These are phyloP conservation scores for Reutealis trisperma DNA, from an alignment of 345 rosid genomes.

Conservation along the genomic window DNA sequence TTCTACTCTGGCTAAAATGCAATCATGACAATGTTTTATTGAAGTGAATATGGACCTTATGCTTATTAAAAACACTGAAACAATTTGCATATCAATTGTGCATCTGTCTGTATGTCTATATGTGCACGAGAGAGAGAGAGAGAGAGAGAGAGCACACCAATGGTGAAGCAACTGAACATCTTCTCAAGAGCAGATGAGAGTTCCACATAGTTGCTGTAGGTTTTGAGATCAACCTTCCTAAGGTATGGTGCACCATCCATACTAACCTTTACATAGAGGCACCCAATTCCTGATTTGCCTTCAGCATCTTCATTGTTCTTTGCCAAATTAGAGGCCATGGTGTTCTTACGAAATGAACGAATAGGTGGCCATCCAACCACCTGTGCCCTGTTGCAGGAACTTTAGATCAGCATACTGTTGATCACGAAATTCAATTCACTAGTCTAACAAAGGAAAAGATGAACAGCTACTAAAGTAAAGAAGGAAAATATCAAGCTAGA, in stretches of 20 bases:
- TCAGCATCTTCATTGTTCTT: conserved; percentile 48
- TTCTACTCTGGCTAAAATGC: neutral
- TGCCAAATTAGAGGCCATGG: conserved; percentile 33
- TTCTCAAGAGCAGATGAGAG: conserved; percentile 40
- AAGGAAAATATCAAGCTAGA: neutral
- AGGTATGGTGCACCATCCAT: conserved; percentile 40
- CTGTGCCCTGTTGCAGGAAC: conserved; percentile 44
- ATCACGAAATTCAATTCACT: neutral
- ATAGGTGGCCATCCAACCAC: conserved; percentile 44
- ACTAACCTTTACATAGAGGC: conserved; percentile 36
- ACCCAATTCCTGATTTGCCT: conserved; percentile 31
- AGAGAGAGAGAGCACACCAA: conserved; percentile 33
- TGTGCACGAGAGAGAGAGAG: neutral
- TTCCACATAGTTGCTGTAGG: conserved; percentile 28
- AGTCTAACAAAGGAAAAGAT: neutral
- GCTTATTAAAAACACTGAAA: neutral
- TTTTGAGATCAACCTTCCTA: conserved; percentile 35
- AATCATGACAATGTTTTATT: neutral
- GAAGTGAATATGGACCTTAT: neutral
- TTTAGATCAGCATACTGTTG: conserved; percentile 8
- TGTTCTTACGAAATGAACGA: conserved; percentile 36
- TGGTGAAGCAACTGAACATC: conserved; percentile 54
- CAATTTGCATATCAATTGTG: neutral
- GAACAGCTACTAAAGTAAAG: neutral
- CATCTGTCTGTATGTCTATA: too few species aligned